A percentile compares a stretch with the other conserved stretches of the same genome.
These are phyloP conservation scores for Parafenestella ontariensis DNA, from an alignment of 2,329 filamentous ascomycete genomes.

Conservation along the genomic window DNA sequence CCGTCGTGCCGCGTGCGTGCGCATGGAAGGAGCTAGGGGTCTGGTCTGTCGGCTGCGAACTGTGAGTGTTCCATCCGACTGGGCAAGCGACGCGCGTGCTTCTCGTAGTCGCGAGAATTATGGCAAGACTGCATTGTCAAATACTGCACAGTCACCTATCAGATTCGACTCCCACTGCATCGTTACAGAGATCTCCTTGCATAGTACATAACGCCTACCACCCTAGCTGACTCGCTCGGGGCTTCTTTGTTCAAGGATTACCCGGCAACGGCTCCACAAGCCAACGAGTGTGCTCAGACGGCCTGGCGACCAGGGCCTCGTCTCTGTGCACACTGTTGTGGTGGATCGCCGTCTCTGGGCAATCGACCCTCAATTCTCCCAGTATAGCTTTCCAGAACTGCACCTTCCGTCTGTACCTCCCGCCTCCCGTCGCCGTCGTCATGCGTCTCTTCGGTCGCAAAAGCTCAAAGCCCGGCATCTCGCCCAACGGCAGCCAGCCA, in stretches of 20 bases:
- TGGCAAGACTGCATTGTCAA: too few species aligned
- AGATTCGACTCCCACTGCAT: not conserved
- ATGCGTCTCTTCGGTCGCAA: constrained; percentile 64
- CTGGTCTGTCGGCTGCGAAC: not conserved
- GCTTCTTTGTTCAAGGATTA: constrained; percentile 25
- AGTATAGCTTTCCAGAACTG: constrained; percentile 8
- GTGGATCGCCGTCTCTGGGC: constrained; percentile 26
- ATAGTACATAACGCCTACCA: too few species aligned
- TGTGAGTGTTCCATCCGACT: not conserved
- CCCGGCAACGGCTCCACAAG: constrained; percentile 29
- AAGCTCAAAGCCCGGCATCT: constrained; percentile 50
- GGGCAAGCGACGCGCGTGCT: not conserved
- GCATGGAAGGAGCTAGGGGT: not conserved
- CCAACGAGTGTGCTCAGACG: constrained; percentile 26
- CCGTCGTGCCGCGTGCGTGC: not conserved
- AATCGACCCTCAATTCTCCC: constrained; percentile 11
- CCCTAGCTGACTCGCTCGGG: constrained; percentile 16
- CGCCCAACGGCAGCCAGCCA: constrained; percentile 47
- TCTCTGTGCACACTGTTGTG: constrained; percentile 14
- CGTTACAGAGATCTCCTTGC: constrained; percentile 11
- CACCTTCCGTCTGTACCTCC: constrained; percentile 5
- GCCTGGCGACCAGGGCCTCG: constrained; percentile 12
- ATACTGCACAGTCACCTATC: too few species aligned
- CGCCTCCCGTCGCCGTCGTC: constrained; percentile 15
- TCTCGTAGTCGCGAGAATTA: too few species aligned